Conservation (phyloP, 2,329 filamentous ascomycete genomes). For the Ciborinia camelliae region DNA sequence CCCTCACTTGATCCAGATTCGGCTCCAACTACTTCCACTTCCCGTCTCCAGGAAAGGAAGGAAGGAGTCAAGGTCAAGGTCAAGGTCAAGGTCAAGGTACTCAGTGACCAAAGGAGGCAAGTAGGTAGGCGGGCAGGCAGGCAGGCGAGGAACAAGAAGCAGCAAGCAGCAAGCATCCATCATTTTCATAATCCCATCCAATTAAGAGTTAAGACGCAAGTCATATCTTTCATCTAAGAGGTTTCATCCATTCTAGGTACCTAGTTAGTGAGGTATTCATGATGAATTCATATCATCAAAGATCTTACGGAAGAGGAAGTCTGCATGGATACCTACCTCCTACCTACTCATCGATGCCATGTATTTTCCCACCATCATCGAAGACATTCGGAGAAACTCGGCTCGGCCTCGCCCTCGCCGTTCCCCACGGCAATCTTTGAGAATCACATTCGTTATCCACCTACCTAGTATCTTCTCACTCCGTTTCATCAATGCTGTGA, state of each 20-base stretch:
- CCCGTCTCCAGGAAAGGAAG: slow-evolving; percentile 8
- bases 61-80: slow-evolving; percentile 4
- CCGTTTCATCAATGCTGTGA: slow-evolving; percentile 9
- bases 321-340: slow-evolving; percentile 1
- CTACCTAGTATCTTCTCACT: not conserved
- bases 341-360: slow-evolving; percentile 8
- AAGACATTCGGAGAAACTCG: not conserved
- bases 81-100: slow-evolving; percentile 6
- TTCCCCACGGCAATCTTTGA: not conserved
- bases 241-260: not conserved
- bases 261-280: not conserved
- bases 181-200: not conserved
- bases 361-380: not conserved
- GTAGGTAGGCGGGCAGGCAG: not conserved
- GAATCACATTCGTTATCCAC: not conserved
- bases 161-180: slow-evolving; percentile 7
- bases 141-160: slow-evolving; percentile 5
- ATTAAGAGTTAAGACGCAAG: not conserved
- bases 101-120: not conserved
- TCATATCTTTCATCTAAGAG: not conserved
- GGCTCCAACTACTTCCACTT: not conserved
- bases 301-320: not conserved
- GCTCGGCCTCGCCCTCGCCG: no score
- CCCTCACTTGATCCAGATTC: not conserved
- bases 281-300: not conserved